A percentile compares a stretch with the other conserved stretches of the same genome.
These are phyloP conservation scores for Skeletonema menzelii DNA, from an alignment of 108 stramenopile species.

Conservation along the genomic window DNA sequence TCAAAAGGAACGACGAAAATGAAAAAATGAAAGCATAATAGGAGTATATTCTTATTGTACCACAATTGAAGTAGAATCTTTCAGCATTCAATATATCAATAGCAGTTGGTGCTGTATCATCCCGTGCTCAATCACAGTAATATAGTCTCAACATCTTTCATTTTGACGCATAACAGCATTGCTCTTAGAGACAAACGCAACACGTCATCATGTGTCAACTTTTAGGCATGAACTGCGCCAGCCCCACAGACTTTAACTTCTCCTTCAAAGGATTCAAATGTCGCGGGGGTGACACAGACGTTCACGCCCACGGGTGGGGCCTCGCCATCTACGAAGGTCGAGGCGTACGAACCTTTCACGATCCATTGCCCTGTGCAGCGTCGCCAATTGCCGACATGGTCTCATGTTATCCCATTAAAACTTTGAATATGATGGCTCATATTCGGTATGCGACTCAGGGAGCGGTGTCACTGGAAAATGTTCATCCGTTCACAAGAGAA, in stretches of 20 bases:
- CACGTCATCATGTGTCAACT: constrained; percentile 22
- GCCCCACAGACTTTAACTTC: constrained; percentile 81
- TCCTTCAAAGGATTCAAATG: constrained; percentile 71
- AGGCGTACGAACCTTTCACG: constrained; percentile 77
- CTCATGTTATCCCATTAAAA: constrained; percentile 75
- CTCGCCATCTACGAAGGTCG: constrained; percentile 83
- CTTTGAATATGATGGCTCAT: constrained; percentile 88
- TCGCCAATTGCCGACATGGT: constrained; percentile 82
- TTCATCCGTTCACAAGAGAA: constrained; percentile 91
- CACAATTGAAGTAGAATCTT: too few relatives aligned
- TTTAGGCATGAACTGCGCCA: constrained; percentile 79
- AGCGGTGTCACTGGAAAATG: constrained; percentile 76
- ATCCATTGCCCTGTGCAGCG: constrained; percentile 60
- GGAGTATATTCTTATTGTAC: too few relatives aligned
- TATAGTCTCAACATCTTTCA: too few relatives aligned
- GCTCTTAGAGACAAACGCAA: not conserved
- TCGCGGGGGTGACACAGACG: constrained; percentile 83
- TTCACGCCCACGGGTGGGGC: constrained; percentile 87
- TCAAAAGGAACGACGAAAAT: too few relatives aligned
- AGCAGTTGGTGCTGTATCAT: too few relatives aligned
- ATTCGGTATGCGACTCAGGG: constrained; percentile 91
- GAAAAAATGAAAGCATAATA: too few relatives aligned
- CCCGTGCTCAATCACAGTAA: too few relatives aligned
- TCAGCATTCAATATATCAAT: too few relatives aligned
- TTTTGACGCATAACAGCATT: too few relatives aligned